Conservation (phyloP, 2,329 filamentous ascomycete genomes). For the Phyllosticta capitalensis region DNA sequence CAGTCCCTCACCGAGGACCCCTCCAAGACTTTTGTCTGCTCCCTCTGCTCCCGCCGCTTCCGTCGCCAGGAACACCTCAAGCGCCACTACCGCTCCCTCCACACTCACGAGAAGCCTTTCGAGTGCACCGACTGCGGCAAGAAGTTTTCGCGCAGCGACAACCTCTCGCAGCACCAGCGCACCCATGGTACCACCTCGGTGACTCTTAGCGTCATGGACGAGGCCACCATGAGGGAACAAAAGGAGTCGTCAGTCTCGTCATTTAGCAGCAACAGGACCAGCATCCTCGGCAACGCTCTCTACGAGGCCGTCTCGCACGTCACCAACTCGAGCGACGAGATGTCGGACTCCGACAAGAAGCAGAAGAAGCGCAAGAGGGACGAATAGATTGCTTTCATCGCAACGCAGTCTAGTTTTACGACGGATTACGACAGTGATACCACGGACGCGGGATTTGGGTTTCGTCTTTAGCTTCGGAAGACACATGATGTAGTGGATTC, state of each 20-base stretch:
- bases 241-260: slow-evolving; percentile 14
- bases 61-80: slow-evolving; percentile 97
- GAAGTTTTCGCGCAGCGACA: slow-evolving; percentile 97
- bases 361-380: slow-evolving; percentile 65
- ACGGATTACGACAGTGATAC: neutral
- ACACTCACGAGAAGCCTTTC: slow-evolving; percentile 98
- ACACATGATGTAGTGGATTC: neutral
- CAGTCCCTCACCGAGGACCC: slow-evolving; percentile 96
- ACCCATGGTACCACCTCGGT: slow-evolving; percentile 87
- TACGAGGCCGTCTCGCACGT: slow-evolving; percentile 29
- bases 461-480: neutral
- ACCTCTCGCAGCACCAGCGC: slow-evolving; percentile 88
- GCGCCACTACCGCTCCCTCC: slow-evolving; percentile 94
- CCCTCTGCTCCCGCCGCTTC: slow-evolving; percentile 93
- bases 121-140: slow-evolving; percentile 97
- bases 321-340: no score
- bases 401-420: neutral
- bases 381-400: slow-evolving; percentile 26
- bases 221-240: slow-evolving; percentile 44
- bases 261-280: slow-evolving; percentile 28
- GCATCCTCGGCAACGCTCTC: slow-evolving; percentile 28
- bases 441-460: neutral
- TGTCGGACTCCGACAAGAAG: slow-evolving; percentile 32
- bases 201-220: slow-evolving; percentile 79
- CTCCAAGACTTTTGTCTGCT: slow-evolving; percentile 96